These are phyloP conservation scores for Chloroidium sp. DNA, from an alignment of 163 green algal species.

Conservation along the genomic window DNA sequence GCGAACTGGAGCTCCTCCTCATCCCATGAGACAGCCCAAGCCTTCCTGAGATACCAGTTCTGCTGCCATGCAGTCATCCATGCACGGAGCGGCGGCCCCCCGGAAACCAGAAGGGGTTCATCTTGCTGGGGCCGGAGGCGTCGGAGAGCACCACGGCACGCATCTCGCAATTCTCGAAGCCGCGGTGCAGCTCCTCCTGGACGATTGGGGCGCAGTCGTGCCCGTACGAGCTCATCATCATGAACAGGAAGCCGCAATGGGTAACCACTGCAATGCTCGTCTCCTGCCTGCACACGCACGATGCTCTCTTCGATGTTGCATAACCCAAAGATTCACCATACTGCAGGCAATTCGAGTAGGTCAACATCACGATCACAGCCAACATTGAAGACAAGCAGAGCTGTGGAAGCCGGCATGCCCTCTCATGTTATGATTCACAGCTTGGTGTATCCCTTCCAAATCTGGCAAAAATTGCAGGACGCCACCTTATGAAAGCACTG, in stretches of 20 bases:
- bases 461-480: background rate
- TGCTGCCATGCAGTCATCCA: background rate
- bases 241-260: slow-evolving; percentile 51
- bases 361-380: too few relatives aligned
- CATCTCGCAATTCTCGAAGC: slow-evolving; percentile 52
- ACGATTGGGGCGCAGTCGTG: slow-evolving; percentile 22
- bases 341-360: too few relatives aligned
- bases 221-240: slow-evolving; percentile 38
- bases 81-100: slow-evolving; percentile 7
- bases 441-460: slow-evolving; percentile 1
- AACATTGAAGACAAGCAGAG: too few relatives aligned
- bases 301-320: too few relatives aligned
- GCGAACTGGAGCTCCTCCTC: too few relatives aligned
- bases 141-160: slow-evolving; percentile 43
- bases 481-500: background rate
- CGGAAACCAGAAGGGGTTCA: slow-evolving; percentile 27
- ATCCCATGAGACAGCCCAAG: too few relatives aligned
- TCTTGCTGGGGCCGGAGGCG: slow-evolving; percentile 19
- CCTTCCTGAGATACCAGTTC: too few relatives aligned
- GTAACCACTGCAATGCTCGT: slow-evolving; percentile 53
- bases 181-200: slow-evolving; percentile 25
- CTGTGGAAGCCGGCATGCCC: too few relatives aligned
- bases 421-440: background rate
- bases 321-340: too few relatives aligned
- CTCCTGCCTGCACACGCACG: slow-evolving; percentile 26